Evolutionary conservation across 2,329 filamentous ascomycete genomes (phyloP).

Genomic region (Fusarium sp.): DNA sequence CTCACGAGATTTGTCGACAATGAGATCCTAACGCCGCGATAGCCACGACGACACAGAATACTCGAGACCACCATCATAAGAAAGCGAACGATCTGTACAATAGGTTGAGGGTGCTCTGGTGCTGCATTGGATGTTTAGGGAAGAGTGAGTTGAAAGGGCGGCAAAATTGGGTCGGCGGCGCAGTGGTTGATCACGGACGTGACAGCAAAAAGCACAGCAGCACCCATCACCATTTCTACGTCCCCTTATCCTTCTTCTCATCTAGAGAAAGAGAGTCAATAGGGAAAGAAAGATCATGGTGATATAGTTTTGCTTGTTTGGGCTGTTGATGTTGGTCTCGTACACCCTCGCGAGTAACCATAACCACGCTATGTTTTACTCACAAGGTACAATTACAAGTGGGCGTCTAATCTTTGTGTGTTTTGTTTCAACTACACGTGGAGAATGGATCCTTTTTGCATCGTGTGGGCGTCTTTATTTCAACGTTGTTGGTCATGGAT

Average conservation of each 20-base stretch:
- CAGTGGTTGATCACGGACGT: neutral
- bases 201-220: neutral
- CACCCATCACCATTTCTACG: neutral
- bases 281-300: neutral
- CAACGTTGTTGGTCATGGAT: neutral
- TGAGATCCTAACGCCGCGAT: neutral
- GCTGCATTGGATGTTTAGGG: neutral
- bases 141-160: neutral
- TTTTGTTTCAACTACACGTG: neutral
- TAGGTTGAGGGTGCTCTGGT: fast-evolving
- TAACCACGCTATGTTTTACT: conserved; percentile 26
- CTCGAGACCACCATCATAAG: neutral
- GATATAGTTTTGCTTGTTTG: neutral
- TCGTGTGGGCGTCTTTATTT: neutral
- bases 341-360: conserved; percentile 36
- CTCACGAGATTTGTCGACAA: neutral
- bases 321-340: conserved; percentile 20
- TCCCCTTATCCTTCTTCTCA: neutral
- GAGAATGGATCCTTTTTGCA: neutral
- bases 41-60: neutral
- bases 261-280: neutral
- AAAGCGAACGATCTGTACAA: neutral
- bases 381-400: neutral
- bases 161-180: neutral
- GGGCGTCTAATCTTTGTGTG: neutral